Evolutionary conservation across 352 stramenopile genomes (phyloP), one percentile per base, ranked within the genome.

Genomic region (Phytophthora pluvialis): DNA sequence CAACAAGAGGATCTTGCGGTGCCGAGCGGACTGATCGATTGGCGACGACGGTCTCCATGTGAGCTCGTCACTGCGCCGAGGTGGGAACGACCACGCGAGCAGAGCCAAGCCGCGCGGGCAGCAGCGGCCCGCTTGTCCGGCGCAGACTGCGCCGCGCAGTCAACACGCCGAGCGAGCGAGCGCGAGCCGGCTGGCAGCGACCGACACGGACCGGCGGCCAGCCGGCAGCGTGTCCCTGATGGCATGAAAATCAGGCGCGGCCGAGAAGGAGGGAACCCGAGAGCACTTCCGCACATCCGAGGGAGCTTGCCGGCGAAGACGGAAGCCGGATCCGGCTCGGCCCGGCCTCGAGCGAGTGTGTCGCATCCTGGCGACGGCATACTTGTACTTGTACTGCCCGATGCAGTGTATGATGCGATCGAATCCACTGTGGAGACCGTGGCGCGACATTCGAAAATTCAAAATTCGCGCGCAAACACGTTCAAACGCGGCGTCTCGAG

Each of bases 281-380:
- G 39, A 44, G 44, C 45, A 44, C 25, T 43, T 61, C n/a, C 56
- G 40, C 67, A 72, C 67, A 75, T 75, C 67, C 62, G 62, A 75
- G 67, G 67, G 67, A 75, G 44, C 60, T 64, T 75, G 62, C 67
- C 18, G 56, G 36, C 40, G 29, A 60, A 43, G 38, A 28, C 38
- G 36, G 35, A 42, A 48, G 55, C 25, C 33, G 60, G 39, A 64
- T 64, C 44, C 57, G 33, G 47, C 40, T 28, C 10, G 38, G 40
- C 16, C 42, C 33, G 50, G 21, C 21, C 21, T 21, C 21, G 21
- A 21, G 21, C 21, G 21, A 21, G 21, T 21, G 21, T 72, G 64
- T 64, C 58, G 48, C 56, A 67, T 35, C 50, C 21, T 43, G 32
- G 39, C 16, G 59, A 50, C 48, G 13, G 32, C 21, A 21, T 21